Evolutionary conservation across 1,284 basidiomycete species (phyloP), one percentile per base, ranked within the genome.

Genomic region (Pseudozyma hubeiensis): DNA sequence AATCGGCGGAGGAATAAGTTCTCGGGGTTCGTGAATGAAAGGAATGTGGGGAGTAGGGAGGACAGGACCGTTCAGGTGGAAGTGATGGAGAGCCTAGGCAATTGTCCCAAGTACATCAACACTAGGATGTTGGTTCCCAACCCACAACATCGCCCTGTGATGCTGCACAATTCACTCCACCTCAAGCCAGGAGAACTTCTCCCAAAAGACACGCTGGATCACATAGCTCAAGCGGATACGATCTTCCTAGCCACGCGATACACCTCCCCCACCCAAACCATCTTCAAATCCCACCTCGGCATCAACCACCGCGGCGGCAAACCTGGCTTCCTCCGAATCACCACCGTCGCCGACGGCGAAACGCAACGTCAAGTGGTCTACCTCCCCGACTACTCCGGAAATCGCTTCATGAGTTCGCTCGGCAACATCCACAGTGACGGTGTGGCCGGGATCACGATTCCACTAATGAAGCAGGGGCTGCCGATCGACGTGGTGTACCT

Each of bases 61-160:
- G 62, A 64, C 2, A 48, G 61, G 4, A 58, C 50, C 11, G 50
- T 71, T 11, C 53, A 58, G 9, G 51, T 72, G 11, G 69, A 72
- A n/a, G 60, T 72, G 13, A 58, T 72, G 59, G 59, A 65, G 35
- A 65, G 63, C 7, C n/a, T 65, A 3, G 69, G 63, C 10, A 72
- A 72, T 35, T 72, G 69, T 37, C 69, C 69, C 0, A 72, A 72
- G 49, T 72, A 72, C 37, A 72, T 72, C 55, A 66, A 65, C 41
- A 72, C 59, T 2, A 41, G 69, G 2, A 31, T 17, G 14, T 52
- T 72, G 5, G 53, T 56, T 19, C 47, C 69, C 1, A 52, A 56
- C 33, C 63, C 69, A 0, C 39, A 48, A 1, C 55, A 66, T 19
- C 43, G n/a, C 0, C 59, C 63, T 1, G 41, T 29, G 39, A 37